Base-by-base conservation (phyloP, 1,284 basidiomycete species). In the Butyriboletus appendiculatus region DNA sequence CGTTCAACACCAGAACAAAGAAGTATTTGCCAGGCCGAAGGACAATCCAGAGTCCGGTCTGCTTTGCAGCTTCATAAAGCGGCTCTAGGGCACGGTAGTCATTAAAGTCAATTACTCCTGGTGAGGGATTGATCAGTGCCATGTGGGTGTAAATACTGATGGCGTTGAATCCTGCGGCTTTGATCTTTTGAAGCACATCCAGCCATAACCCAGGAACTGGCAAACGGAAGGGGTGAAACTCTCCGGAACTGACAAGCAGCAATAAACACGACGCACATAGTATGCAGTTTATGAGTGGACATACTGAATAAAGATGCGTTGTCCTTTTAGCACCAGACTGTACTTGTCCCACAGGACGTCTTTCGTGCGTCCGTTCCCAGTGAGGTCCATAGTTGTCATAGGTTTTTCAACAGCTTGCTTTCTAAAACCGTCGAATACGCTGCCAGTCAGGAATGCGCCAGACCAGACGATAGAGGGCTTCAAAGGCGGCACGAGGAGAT, bases 171-270 rank as follows among this genome's bases (percentile, higher is more conserved):
- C 91, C 92, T 0, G 88, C 85, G 1, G 90, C 91, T 61, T 90
- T 89, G 60, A 85, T 75, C 68, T 91, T 94, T 62, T 94, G 84
- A 43, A 94, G 79, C 50, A 93, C 85, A 63, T 94, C 91, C 15
- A 83, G 77, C 91, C 91, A 94, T 51, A 94, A 69, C 5, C 81
- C 81, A 1, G 88, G 88, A 1, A 92, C 86, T 2, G 92, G 92
- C 2, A 93, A 74, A 20, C 92, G 81, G 73, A 88, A 94, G 0
- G 91, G 84, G 63, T 94, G 91, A 66, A 94, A 92, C 68, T 94
- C 92, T 40, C 90, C 90, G 1, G 79, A 79, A 55, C 79, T 81
- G 26, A 28, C 12, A 32, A 43, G 16, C 4, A 38, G 1, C 10
- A 42, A 45, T 59, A 4, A 67, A 44, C 24, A 51, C 10, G 20